These are phyloP conservation scores for Annulohypoxylon nitens DNA, from an alignment of 495 filamentous ascomycete genomes.

Conservation along the genomic window DNA sequence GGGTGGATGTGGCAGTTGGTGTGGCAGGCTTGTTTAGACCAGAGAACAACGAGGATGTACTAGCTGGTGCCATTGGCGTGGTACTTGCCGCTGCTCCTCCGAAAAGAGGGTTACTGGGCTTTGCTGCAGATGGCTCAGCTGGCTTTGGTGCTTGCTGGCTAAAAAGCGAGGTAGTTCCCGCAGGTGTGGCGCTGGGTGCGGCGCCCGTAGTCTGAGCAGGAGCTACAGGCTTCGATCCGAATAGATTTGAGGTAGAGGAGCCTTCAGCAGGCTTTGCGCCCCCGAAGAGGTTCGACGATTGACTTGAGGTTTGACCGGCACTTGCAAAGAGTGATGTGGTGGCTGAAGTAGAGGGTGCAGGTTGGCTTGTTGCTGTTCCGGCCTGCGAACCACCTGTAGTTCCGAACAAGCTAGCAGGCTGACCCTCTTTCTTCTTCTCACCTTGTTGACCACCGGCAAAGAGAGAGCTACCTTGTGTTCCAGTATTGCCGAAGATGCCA, in stretches of 20 bases:
- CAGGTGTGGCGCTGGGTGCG: conserved; percentile 15
- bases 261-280: conserved; percentile 43
- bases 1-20: conserved; percentile 22
- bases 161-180: conserved; percentile 24
- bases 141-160: conserved; percentile 43
- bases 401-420: conserved; percentile 34
- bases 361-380: conserved; percentile 32
- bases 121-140: conserved; percentile 39
- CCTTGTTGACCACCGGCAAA: conserved; percentile 40
- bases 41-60: conserved; percentile 37
- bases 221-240: conserved; percentile 39
- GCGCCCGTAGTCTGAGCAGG: conserved; percentile 27
- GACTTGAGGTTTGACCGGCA: conserved; percentile 26
- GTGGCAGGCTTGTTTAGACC: conserved; percentile 28
- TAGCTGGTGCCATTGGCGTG: conserved; percentile 29
- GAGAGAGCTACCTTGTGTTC: conserved; percentile 28
- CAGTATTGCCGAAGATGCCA: conserved; percentile 39
- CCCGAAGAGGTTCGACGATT: conserved; percentile 37
- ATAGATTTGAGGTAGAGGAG: conserved; percentile 29
- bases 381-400: conserved; percentile 25
- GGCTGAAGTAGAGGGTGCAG: conserved; percentile 27
- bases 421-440: conserved; percentile 36
- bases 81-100: conserved; percentile 21
- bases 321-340: conserved; percentile 34
- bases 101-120: conserved; percentile 29